phyloP scores from a whole-genome alignment of 306 rosid species.

The Arachis hypogaea region DNA sequence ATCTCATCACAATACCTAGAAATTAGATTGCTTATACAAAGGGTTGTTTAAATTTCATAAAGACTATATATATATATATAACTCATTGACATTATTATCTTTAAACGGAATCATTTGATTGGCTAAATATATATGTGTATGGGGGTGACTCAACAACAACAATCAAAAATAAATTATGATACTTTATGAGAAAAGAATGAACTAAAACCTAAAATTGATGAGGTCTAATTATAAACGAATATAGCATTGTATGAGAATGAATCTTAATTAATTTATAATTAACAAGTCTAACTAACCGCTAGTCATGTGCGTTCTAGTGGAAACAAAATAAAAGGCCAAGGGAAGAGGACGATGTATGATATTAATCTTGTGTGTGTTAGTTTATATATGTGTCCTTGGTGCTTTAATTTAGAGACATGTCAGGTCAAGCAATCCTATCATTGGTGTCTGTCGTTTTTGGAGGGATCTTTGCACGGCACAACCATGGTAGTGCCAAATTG shows the following conservation, averaged over 20 bases:
- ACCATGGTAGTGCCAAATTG: constrained; percentile 36
- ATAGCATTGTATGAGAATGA: constrained; percentile 41
- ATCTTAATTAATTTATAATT: not conserved
- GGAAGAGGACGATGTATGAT: constrained; percentile 30
- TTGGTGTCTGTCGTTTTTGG: constrained; percentile 53
- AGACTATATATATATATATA: too few relatives aligned
- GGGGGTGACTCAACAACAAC: too few relatives aligned
- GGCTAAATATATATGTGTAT: too few relatives aligned
- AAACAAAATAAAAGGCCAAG: constrained; percentile 34
- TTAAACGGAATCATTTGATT: too few relatives aligned
- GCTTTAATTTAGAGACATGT: constrained; percentile 44
- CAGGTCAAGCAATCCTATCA: constrained; percentile 66
- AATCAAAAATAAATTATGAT: too few relatives aligned
- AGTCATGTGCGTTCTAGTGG: constrained; percentile 40
- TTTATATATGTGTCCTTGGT: constrained; percentile 44
- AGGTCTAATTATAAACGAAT: too few relatives aligned
- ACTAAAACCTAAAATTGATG: too few relatives aligned
- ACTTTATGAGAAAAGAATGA: too few relatives aligned
- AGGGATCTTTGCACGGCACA: constrained; percentile 38
- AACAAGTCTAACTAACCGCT: constrained; percentile 45
- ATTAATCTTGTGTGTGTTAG: constrained; percentile 9
- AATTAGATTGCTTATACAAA: too few relatives aligned
- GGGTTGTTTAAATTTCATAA: too few relatives aligned
- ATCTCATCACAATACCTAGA: too few relatives aligned
- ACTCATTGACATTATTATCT: too few relatives aligned